Conservation (phyloP, 345 rosid genomes). For the Syzygium aromaticum region DNA sequence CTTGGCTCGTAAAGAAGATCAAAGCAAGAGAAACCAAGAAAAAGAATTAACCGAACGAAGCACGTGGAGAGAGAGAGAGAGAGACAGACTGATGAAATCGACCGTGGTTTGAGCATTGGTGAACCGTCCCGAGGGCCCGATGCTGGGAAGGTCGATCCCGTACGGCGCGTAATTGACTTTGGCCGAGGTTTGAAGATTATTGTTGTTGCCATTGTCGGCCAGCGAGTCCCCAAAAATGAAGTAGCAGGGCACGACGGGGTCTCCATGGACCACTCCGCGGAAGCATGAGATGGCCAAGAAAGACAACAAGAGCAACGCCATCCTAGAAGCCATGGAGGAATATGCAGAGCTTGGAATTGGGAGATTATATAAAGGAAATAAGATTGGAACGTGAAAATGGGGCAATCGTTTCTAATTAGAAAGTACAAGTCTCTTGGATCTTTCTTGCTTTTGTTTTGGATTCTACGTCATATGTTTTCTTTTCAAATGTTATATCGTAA, state of each 20-base stretch:
- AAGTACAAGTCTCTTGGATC: background rate
- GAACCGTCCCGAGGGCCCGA: slow-evolving; percentile 14
- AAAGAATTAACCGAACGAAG: background rate
- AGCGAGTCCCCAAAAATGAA: slow-evolving; percentile 26
- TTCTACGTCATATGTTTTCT: too few species aligned
- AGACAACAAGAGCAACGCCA: background rate
- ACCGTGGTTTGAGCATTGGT: slow-evolving; percentile 11
- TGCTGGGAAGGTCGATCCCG: slow-evolving; percentile 9
- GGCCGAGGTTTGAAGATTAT: background rate
- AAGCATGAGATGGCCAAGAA: background rate
- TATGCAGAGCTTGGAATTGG: background rate
- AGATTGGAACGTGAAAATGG: background rate
- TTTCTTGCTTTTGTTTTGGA: background rate
- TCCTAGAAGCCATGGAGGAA: background rate
- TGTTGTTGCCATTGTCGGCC: slow-evolving; percentile 20
- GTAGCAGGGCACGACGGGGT: slow-evolving; percentile 14
- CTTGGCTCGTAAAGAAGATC: background rate
- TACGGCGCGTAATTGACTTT: slow-evolving; percentile 15
- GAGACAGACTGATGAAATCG: slow-evolving; percentile 11
- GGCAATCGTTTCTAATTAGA: background rate
- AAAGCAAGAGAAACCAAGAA: background rate
- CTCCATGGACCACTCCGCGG: background rate
- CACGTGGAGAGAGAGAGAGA: background rate
- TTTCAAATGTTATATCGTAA: background rate
- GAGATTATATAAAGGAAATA: background rate